Conservation (phyloP, 164 flowering plant genomes). For the Paratinospora sagittata region DNA sequence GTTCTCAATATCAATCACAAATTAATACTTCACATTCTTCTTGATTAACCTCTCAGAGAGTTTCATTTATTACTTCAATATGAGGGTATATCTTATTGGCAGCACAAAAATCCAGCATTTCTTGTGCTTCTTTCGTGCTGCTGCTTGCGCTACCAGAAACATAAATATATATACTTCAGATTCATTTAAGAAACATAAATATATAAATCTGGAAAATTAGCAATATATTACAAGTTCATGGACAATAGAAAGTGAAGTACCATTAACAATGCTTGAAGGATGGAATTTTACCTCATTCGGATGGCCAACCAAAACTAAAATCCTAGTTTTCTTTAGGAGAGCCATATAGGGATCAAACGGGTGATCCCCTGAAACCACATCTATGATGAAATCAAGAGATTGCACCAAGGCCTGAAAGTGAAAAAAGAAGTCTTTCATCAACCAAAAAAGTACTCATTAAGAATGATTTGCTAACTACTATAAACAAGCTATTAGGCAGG, state of each 20-base stretch:
- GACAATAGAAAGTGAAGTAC: too few species aligned
- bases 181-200: too few species aligned
- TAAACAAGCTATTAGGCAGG: too few species aligned
- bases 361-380: neutral
- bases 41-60: neutral
- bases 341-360: neutral
- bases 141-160: slow-evolving; percentile 1
- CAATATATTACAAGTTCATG: too few species aligned
- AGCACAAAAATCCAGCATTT: slow-evolving; percentile 1
- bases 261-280: too few species aligned
- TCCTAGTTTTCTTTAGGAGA: neutral
- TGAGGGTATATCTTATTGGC: neutral
- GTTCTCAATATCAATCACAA: slow-evolving; percentile 5
- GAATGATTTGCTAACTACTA: too few species aligned
- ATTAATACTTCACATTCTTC: neutral
- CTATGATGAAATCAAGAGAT: slow-evolving; percentile 5
- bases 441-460: too few species aligned
- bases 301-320: neutral
- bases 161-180: neutral
- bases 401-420: neutral
- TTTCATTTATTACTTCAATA: neutral
- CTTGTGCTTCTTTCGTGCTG: slow-evolving; percentile 2
- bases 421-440: neutral
- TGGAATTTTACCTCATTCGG: neutral
- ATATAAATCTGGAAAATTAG: too few species aligned